Conservation (phyloP, 768 basidiomycete species). For the Lactifluus piperatus region DNA sequence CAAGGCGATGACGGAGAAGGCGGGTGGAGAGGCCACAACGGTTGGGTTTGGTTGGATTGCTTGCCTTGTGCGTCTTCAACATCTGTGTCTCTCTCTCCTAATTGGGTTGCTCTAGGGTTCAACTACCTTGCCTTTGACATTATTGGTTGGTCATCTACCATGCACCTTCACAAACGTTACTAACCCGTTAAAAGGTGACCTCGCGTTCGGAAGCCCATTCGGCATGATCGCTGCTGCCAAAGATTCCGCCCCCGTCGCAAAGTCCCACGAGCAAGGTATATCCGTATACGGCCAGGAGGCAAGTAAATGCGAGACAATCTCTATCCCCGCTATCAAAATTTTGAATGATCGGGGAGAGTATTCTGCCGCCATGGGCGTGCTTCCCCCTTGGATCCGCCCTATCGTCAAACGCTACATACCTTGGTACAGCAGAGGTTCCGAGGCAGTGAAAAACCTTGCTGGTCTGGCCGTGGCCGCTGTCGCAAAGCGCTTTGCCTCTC, state of each 20-base stretch:
- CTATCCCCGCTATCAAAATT: slow-evolving; percentile 76
- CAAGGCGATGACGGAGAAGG: slow-evolving; percentile 46
- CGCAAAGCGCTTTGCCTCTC: slow-evolving; percentile 58
- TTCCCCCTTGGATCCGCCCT: slow-evolving; percentile 31
- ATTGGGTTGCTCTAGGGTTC: slow-evolving; percentile 31
- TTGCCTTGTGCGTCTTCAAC: slow-evolving; percentile 50
- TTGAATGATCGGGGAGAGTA: slow-evolving; percentile 38
- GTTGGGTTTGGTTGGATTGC: slow-evolving; percentile 64
- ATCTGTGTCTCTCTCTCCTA: slow-evolving; percentile 7
- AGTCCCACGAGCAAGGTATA: slow-evolving; percentile 43
- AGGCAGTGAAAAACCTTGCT: slow-evolving; percentile 29
- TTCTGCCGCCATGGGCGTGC: slow-evolving; percentile 33
- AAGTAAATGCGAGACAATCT: slow-evolving; percentile 35
- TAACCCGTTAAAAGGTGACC: slow-evolving; percentile 36
- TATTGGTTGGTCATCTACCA: slow-evolving; percentile 39
- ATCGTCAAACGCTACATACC: slow-evolving; percentile 27
- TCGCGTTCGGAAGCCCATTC: slow-evolving; percentile 78
- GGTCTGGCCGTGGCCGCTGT: slow-evolving; percentile 35
- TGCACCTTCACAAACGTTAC: not conserved
- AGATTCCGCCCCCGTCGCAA: slow-evolving; percentile 63
- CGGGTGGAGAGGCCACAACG: slow-evolving; percentile 51
- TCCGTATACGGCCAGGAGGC: slow-evolving; percentile 41
- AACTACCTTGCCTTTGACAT: slow-evolving; percentile 68
- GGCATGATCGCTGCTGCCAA: slow-evolving; percentile 74
- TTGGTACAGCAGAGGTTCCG: slow-evolving; percentile 30